Base-by-base conservation (phyloP, 2,329 filamentous ascomycete species). In the Stagonosporopsis cucurbitacearum region DNA sequence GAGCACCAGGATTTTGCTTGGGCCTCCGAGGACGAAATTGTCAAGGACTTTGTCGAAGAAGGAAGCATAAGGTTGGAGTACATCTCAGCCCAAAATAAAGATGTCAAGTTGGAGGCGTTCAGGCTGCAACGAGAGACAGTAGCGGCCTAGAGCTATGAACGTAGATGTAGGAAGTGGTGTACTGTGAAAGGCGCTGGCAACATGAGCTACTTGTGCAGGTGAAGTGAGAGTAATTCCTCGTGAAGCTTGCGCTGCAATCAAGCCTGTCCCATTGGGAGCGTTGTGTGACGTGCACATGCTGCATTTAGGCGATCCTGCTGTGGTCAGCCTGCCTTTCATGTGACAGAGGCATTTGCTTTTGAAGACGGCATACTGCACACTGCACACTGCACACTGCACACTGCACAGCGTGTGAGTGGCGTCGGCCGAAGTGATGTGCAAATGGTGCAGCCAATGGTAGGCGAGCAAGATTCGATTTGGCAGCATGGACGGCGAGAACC, bases 1-100 rank as follows among this genome's bases (percentile, higher is more conserved):
- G 78, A 80, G 66, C 79, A 81, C 57, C 74, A 79, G 47, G 57
- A 59, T 3, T 77, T 70, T 51, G 41, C 73, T 2, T 80, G 75
- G 70, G 76, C 71, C 17, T 70, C 71, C 1, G 75, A 79, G 51
- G 71, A 78, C 2, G 76, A 80, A 44, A 58, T 80, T 30, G 56
- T 55, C 15, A 63, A 64, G 5, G 70, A 72, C 32, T 54, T 59
- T 36, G 64, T 63, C 6, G 66, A 60, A n/a, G 70, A 70, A 3
- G 26, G 42, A 33, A 39, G 17, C 25, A 61, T 66, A 6, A 36
- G 47, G 30, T 60, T 78, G 13, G 54, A 50, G 19, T 77, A 75
- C 36, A 70, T 77, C 23, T 67, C 61, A 3, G 54, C 59, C 2
- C 47, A 53, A 19, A 75, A 73, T 60, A 74, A 75, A 56, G 54